Evolutionary conservation across 2,329 filamentous ascomycete species (phyloP), one percentile per base, ranked within the genome.

Genomic region (Stachybotrys chartarum): DNA sequence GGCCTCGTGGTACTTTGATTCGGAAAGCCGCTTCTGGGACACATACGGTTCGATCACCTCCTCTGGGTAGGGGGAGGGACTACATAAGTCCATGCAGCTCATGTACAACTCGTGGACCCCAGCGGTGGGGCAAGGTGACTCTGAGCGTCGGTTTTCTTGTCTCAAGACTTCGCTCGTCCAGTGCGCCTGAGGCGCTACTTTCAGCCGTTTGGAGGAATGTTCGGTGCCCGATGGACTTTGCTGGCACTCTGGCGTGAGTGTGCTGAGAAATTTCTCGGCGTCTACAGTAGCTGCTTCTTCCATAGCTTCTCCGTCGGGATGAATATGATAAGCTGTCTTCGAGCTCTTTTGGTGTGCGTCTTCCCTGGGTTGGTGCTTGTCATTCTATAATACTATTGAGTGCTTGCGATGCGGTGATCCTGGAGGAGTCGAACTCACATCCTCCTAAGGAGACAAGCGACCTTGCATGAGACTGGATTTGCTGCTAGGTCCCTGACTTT

Each of bases 381-480:
- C 35, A 14, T 42, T 5, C 35, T 42, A 14, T 42, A 5, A 14
- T 14, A 10, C 14, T 6, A 14, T 42, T 42, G 35, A 10, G 14
- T 42, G 35, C 10, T 10, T 42, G 35, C 8, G 8, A 42, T 14
- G 5, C 35, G 35, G 35, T 10, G 35, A 14, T 42, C 14, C 35
- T 42, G 35, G 14, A 42, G 35, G 14, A 11, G 30, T 24, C 24
- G 31, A 35, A 56, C 58, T 56, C 35, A 65, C 63, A 44, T 61
- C 59, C 44, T 63, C 60, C 65, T 62, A 68, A 39, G 65, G 61
- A 30, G 64, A 64, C 24, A 68, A 55, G 24, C 65, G 60, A 32
- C 64, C 64, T 10, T 59, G 35, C 35, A 14, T 42, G 35, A 10
- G 35, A 42, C 35, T 42, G 8, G 35, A 10, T 14, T 42, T 14